Percentiles rank a stretch among this genome's conserved stretches.
Evolutionary conservation across 306 rosid species (phyloP).

Genomic region (Leucaena leucocephala): DNA sequence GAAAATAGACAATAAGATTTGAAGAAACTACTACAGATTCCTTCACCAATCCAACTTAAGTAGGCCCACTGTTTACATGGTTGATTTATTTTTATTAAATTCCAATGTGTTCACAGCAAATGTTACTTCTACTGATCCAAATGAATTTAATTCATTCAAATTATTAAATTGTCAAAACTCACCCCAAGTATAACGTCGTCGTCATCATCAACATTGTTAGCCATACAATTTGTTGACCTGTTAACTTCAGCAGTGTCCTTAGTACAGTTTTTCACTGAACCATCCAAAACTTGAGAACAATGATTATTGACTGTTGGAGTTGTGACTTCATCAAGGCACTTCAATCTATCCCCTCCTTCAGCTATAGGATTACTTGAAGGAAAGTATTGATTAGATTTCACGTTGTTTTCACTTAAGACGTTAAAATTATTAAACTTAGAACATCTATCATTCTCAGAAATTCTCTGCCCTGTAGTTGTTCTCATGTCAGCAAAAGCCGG

Average conservation of each 20-base stretch:
- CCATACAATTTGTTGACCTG: constrained; percentile 40
- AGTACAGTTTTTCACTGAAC: constrained; percentile 41
- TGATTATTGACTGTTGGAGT: constrained; percentile 46
- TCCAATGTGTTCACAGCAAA: constrained; percentile 21
- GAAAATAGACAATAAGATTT: constrained; percentile 17
- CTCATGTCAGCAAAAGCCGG: constrained; percentile 40
- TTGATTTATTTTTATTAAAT: constrained; percentile 13
- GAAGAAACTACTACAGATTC: constrained; percentile 14
- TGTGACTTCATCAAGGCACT: constrained; percentile 43
- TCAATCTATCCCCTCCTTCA: constrained; percentile 37
- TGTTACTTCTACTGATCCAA: constrained; percentile 17
- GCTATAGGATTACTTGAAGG: constrained; percentile 38
- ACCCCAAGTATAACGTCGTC: constrained; percentile 81
- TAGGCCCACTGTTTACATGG: constrained; percentile 12
- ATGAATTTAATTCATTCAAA: constrained; percentile 31
- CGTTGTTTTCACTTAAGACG: constrained; percentile 28
- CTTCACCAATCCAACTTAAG: not conserved
- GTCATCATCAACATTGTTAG: constrained; percentile 50
- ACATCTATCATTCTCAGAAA: constrained; percentile 35
- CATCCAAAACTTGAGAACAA: constrained; percentile 44
- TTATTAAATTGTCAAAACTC: constrained; percentile 34
- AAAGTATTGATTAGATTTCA: constrained; percentile 38
- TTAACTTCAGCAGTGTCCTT: constrained; percentile 46
- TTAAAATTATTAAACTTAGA: constrained; percentile 33
- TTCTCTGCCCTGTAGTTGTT: constrained; percentile 38